phyloP scores from a whole-genome alignment of 164 flowering plant genomes.

The Kalanchoe fedtschenkoi region DNA sequence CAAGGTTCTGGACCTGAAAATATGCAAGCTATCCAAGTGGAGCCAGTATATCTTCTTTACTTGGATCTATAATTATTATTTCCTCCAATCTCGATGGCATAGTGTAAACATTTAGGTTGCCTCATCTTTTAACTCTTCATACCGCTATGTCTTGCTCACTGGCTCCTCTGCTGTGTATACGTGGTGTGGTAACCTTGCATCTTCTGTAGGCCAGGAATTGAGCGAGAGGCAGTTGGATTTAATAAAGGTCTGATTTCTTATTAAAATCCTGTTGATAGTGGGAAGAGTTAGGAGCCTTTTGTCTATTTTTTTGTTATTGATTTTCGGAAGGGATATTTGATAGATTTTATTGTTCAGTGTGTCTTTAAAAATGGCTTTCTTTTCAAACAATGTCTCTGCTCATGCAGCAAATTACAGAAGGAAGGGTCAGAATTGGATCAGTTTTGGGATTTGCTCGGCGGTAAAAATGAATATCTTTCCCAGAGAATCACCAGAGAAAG shows the following conservation, averaged over 20 bases:
- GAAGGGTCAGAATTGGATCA: constrained; percentile 88
- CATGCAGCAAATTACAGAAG: constrained; percentile 67
- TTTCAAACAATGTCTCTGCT: constrained; percentile 75
- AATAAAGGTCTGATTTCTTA: constrained; percentile 54
- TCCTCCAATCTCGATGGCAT: neutral
- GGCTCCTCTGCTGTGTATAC: constrained; percentile 60
- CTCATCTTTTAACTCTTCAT: constrained; percentile 83
- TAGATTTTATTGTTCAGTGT: neutral
- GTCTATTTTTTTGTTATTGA: neutral
- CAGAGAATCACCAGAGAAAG: constrained; percentile 61
- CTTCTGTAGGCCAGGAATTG: constrained; percentile 79
- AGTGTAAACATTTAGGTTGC: constrained; percentile 51
- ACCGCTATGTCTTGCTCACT: constrained; percentile 76
- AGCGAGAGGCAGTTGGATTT: constrained; percentile 86
- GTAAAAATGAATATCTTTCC: constrained; percentile 72
- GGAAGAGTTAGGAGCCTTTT: neutral
- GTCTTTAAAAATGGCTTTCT: too few species aligned
- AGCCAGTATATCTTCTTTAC: constrained; percentile 27
- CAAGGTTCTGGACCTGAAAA: constrained; percentile 43
- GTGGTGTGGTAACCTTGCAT: constrained; percentile 83
- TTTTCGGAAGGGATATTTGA: neutral
- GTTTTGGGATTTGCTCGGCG: constrained; percentile 86
- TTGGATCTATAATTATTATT: neutral
- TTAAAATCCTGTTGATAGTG: neutral
- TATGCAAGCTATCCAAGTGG: constrained; percentile 72